Percentiles rank a stretch among this genome's conserved stretches.
Evolutionary conservation across 1,284 basidiomycete genomes (phyloP).

Genomic region (Hypsizygus ulmarius): DNA sequence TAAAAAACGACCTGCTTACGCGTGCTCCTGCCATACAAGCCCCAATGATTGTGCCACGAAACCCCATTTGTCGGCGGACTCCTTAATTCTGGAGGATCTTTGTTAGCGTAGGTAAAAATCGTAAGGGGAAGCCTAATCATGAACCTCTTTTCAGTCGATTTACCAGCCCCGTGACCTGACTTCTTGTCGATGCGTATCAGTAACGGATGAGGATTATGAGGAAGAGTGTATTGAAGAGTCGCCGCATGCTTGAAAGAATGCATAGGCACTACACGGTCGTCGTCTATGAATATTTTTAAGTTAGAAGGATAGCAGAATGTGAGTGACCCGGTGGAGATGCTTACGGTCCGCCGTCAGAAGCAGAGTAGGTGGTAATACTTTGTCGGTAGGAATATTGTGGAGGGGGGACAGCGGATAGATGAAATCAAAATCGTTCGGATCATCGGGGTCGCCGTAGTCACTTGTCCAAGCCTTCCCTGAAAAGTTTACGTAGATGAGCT

Average conservation of each 20-base stretch:
- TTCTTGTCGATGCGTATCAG: constrained; percentile 77
- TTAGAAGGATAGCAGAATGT: constrained; percentile 9
- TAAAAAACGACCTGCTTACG: constrained; percentile 16
- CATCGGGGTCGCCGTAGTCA: constrained; percentile 80
- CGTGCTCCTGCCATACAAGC: constrained; percentile 29
- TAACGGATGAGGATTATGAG: constrained; percentile 67
- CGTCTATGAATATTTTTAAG: constrained; percentile 45
- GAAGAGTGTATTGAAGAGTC: constrained; percentile 62
- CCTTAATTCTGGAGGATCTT: constrained; percentile 56
- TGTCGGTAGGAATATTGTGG: constrained; percentile 67
- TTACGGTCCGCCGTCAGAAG: constrained; percentile 77
- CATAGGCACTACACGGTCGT: constrained; percentile 79
- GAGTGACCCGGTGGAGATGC: constrained; percentile 25
- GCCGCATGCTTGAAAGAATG: constrained; percentile 83
- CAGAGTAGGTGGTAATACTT: constrained; percentile 62
- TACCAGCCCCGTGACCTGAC: constrained; percentile 79
- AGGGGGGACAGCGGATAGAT: constrained; percentile 76
- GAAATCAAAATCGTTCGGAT: constrained; percentile 78
- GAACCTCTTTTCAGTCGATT: constrained; percentile 72
- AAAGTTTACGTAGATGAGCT: constrained; percentile 9
- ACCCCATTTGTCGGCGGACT: constrained; percentile 73
- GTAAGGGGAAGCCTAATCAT: constrained; percentile 12
- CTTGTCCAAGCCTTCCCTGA: constrained; percentile 74
- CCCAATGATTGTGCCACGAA: constrained; percentile 71
- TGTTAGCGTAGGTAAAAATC: constrained; percentile 3